These are phyloP conservation scores for Papiliotrema fonsecae DNA, from an alignment of 1,284 basidiomycete genomes.

Conservation along the genomic window DNA sequence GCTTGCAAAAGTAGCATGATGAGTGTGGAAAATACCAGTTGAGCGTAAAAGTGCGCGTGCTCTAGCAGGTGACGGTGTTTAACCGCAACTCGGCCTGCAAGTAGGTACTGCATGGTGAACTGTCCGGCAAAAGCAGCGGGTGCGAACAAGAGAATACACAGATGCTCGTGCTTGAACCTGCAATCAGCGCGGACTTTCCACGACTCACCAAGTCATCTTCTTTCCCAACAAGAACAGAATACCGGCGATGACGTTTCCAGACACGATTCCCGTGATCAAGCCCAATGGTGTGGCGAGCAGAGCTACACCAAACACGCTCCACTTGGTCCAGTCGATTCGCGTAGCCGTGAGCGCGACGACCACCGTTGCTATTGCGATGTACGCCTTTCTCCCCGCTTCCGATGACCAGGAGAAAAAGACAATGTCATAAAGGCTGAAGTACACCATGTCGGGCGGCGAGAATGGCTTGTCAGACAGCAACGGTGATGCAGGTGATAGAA, in stretches of 20 bases:
- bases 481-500: constrained; percentile 54
- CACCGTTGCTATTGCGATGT: constrained; percentile 51
- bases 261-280: constrained; percentile 52
- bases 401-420: constrained; percentile 69
- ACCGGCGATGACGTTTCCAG: constrained; percentile 68
- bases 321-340: constrained; percentile 34
- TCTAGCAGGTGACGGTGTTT: constrained; percentile 51
- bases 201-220: constrained; percentile 44
- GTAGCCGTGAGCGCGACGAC: constrained; percentile 49
- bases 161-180: constrained; percentile 75
- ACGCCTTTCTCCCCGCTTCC: constrained; percentile 64
- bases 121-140: constrained; percentile 58
- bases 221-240: constrained; percentile 66
- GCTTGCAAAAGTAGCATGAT: constrained; percentile 52
- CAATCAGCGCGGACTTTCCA: constrained; percentile 17
- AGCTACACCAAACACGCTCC: constrained; percentile 50
- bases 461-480: constrained; percentile 26
- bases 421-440: constrained; percentile 65
- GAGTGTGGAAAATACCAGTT: constrained; percentile 59
- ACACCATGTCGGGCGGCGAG: constrained; percentile 53
- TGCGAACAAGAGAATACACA: constrained; percentile 69
- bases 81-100: constrained; percentile 26
- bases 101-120: constrained; percentile 24
- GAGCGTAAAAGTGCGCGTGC: constrained; percentile 58
- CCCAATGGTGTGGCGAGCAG: constrained; percentile 53